phyloP scores from a whole-genome alignment of 1,139 yeast species.

The Saccharomyces hybrid region DNA sequence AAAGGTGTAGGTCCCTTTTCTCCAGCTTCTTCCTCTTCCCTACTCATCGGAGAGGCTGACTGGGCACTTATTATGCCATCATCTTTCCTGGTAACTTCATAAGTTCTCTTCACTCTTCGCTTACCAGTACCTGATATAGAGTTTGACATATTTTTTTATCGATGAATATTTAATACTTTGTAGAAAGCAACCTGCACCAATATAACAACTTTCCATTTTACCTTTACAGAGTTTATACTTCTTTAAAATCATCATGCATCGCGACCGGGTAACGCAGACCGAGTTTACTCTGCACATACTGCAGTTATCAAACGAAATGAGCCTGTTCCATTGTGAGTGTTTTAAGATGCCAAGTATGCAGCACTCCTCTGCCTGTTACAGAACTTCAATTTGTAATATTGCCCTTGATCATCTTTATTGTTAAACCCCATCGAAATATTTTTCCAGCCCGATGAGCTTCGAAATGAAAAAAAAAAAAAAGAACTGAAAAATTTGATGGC shows the following conservation, averaged over 20 bases:
- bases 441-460: neutral
- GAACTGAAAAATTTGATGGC: neutral
- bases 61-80: neutral
- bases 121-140: conserved; percentile 16
- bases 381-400: neutral
- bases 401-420: neutral
- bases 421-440: neutral
- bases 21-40: conserved; percentile 3
- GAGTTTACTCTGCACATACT: neutral
- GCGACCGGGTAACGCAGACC: neutral
- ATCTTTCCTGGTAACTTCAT: conserved; percentile 15
- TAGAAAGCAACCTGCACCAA: neutral
- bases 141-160: neutral
- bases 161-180: neutral
- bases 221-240: neutral
- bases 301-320: neutral
- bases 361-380: neutral
- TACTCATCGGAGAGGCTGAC: neutral
- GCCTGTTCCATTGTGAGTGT: neutral
- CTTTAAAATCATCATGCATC: neutral
- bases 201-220: neutral
- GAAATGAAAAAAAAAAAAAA: neutral
- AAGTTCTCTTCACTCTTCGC: conserved; percentile 23
- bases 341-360: neutral
- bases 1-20: neutral